Evolutionary conservation across 371 early-diverging fungal species (phyloP), one percentile per base, ranked within the genome.

Genomic region (Syncephalastrum sp.): DNA sequence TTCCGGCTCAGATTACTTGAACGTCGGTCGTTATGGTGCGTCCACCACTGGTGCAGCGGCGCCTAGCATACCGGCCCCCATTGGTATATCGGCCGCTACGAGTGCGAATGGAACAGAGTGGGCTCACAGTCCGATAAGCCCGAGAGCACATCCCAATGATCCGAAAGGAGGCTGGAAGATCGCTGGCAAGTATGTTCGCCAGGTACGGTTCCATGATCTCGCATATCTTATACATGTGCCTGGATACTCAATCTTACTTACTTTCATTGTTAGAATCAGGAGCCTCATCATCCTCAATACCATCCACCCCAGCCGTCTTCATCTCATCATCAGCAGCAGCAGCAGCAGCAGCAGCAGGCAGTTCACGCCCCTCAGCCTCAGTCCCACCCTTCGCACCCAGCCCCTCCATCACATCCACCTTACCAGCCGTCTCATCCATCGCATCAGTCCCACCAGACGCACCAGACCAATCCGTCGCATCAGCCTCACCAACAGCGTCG

Each of bases 101-200:
- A 49, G 21, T 41, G 41, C 57, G 12, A 45, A 23, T 5, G 55
- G 49, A 13, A 42, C 51, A 42, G 64, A 63, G 16, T 21, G 63
- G 42, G 42, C 56, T 2, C 54, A 48, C 21, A 60, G 55, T 45
- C 65, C 60, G 12, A 54, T 54, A 3, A 60, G 65, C 19, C 65
- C 65, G 48, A 38, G 54, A 42, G 42, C 57, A n/a, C 41, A 52
- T n/a, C 24, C 49, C 0, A 47, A 29, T 14, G 64, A 64, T 42
- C 58, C 58, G 6, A 57, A 64, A 46, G 47, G 47, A 17, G 60
- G 57, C n/a, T 65, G 65, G 65, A 65, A 60, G 44, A 52, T 65
- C 13, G 49, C 65, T 7, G 65, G 65, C 17, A 59, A 43, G 24
- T 47, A 60, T 12, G 57, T 65, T 19, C 65, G 57, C 16, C 63